Evolutionary conservation across 2,329 filamentous ascomycete genomes (phyloP), one percentile per base, ranked within the genome.

Genomic region (Leptodontidium sp.): DNA sequence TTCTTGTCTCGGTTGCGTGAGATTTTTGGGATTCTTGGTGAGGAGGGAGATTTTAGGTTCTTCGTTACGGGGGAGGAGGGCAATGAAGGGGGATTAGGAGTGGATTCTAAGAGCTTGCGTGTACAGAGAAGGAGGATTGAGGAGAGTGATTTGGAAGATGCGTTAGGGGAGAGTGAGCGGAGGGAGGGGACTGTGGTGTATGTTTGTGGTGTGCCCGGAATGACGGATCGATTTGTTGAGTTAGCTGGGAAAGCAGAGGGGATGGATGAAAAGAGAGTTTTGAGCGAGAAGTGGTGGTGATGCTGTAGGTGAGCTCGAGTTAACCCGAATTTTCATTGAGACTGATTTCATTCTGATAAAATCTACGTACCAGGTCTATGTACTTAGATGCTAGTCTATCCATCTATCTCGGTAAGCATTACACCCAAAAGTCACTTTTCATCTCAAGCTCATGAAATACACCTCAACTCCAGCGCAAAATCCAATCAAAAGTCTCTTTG

Each of bases 221-320:
- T 93, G 90, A 92, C 90, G 1, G 91, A 93, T 76, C 83, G 86
- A 61, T 84, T 91, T 72, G 87, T 90, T 0, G 79, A 81, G 24
- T 69, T 76, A 17, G 74, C 82, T 11, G 75, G 75, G 47, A 72
- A 68, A 0, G 71, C 79, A 2, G 79, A 84, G 24, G 82, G 81
- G 0, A 81, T 88, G 74, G 78, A 82, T 11, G 74, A 80, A 35
- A 77, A 82, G 63, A 82, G 82, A 59, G 84, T 91, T 2, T 78
- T 89, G 68, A 86, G 81, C 70, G 88, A 90, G 79, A 90, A 86
- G 73, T 91, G 88, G 88, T 91, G 88, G 88, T 90, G 74, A 73
- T 15, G 29, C 6, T 32, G 3, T 32, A 9, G 38, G 29, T 15
- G 17, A 17, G n/a, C n/a, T 49, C 45, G n/a, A 14, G 40, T 45